Base-by-base conservation (phyloP, 176 grass and related monocot species). In the Avena atlantica region DNA sequence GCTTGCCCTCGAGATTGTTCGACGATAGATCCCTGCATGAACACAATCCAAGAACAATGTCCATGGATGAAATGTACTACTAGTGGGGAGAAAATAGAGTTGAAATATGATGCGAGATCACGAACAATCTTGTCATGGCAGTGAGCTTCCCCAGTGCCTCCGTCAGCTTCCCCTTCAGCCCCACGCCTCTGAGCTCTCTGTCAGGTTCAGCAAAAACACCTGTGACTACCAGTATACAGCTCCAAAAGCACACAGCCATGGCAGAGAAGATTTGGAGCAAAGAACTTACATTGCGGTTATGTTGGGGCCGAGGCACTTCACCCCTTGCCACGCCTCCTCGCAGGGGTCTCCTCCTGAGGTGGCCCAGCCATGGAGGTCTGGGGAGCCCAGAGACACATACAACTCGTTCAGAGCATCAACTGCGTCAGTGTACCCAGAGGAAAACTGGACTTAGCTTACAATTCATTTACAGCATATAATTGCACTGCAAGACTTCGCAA, bases 381-480 rank as follows among this genome's bases (percentile, higher is more conserved):
- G 93, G 49, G 78, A 90, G 27, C 83, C 93, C 69, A 95, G 64
- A 0, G 78, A 49, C 24, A 31, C 10, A 34, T 92, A 95, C 29
- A 95, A 49, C 75, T 72, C 84, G 89, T 92, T 95, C 47, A 95
- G 78, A 11, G 93, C 93, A 86, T 86, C 86, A 62, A 92, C 93
- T 95, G 84, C 68, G 56, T 4, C 51, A 1, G 1, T 21, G 13
- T 11, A 57, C 36, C 10, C 15, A 8, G 48, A 68, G 14, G 9
- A 0, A 27, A 58, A 53, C 0, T 12, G 8, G 3, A 56, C 14
- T 77, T 77, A 77, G 4, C 23, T 55, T 55, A 19, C 74, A 50
- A 53, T 14, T 53, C 3, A 13, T 53, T 1, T 16, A 25, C 63
- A 53, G 51, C 12, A 53, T 53, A 1, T 3, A 12, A 74, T 77